A percentile compares a stretch with the other conserved stretches of the same genome.
Evolutionary conservation across 306 rosid genomes (phyloP).

Genomic region (Cucurbita moschata): DNA sequence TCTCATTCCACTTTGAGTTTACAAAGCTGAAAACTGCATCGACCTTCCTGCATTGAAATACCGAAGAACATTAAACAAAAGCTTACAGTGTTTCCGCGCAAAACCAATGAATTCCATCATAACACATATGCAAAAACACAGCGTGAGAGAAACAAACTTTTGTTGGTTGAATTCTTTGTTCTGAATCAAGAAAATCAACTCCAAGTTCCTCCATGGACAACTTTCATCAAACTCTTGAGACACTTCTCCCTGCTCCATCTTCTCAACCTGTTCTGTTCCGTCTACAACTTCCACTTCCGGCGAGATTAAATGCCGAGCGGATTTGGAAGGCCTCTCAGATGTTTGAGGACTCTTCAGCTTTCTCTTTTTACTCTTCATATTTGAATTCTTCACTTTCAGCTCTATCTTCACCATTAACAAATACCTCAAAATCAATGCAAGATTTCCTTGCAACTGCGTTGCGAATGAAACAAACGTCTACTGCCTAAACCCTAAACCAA

Average conservation of each 20-base stretch:
- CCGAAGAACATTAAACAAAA: constrained; percentile 1
- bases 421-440: too few relatives aligned
- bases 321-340: constrained; percentile 24
- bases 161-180: constrained; percentile 35
- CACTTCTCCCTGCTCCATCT: constrained; percentile 2
- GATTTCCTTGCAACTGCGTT: too few relatives aligned
- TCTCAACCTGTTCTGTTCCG: constrained; percentile 3
- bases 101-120: not conserved
- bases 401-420: too few relatives aligned
- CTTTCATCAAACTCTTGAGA: constrained; percentile 1
- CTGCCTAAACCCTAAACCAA: too few relatives aligned
- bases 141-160: constrained; percentile 27
- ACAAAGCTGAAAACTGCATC: constrained; percentile 52
- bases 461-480: too few relatives aligned
- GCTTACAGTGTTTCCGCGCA: not conserved
- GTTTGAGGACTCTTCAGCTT: constrained; percentile 12
- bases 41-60: constrained; percentile 61
- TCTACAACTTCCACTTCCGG: constrained; percentile 6
- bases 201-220: constrained; percentile 59
- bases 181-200: constrained; percentile 46
- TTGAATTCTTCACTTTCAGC: not conserved
- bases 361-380: constrained; percentile 29
- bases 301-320: constrained; percentile 16
- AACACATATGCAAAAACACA: not conserved
- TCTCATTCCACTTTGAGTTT: constrained; percentile 20